Evolutionary conservation across 805 yeast genomes (phyloP), one percentile per base, ranked within the genome.

Genomic region (Tetrapisispora fleetii): DNA sequence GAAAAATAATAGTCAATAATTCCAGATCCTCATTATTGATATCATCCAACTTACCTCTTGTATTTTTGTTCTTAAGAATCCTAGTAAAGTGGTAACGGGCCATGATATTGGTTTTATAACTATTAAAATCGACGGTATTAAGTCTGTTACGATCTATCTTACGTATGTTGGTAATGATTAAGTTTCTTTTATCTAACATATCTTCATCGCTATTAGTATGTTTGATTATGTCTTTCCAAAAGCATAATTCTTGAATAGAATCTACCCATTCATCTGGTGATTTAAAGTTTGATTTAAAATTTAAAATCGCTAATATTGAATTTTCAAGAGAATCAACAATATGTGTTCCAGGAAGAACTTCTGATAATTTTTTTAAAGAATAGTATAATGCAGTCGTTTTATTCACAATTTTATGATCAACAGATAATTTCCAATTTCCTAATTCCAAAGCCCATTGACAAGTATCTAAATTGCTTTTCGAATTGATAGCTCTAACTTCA

Each of bases 361-460:
- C 24, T 3, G 69, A 71, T 4, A 79, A 55, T 4, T 60, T 59
- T 53, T 77, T 81, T 51, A 84, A 65, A 1, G 78, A 59, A 4
- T 70, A 67, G 58, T 83, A 87, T 2, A 81, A 63, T 2, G 71
- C 66, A 40, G 74, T 75, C 41, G 77, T 71, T 37, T 71, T 76
- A 1, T 69, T 62, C 0, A 47, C 45, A 0, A 74, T 59, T 0
- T 50, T 53, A 2, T 58, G 60, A 1, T 81, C 72, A 0, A 60
- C 52, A 0, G 95, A 86, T 1, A 85, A 51, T 47, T 83, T 83
- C 97, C 97, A 90, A 45, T 78, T 76, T 40, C 75, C 77, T 38
- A 90, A 64, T 58, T 84, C 84, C 88, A 96, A 83, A 1, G 81
- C 77, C 78, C 88, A 81, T 50, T 76, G 79, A 59, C 74, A 84